Base-by-base conservation (phyloP, 148 eudicot species). In the Linanthus parryae region DNA sequence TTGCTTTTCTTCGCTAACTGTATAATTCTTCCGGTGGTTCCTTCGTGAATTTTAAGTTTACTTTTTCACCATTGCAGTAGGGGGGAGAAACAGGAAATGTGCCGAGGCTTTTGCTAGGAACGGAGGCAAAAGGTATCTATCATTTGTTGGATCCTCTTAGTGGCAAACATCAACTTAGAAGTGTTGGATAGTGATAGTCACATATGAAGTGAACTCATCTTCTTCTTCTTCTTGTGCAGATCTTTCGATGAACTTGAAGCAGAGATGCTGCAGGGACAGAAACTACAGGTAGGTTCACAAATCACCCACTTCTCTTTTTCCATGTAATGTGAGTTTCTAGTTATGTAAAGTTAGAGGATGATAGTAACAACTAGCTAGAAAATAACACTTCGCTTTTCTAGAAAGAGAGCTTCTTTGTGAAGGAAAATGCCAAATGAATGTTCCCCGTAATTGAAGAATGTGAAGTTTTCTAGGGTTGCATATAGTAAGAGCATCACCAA, bases 251-350 rank as follows among this genome's bases (percentile, higher is more conserved):
- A 88, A 65, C 82, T 92, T 68, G 99, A 92, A 77, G 82, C 78
- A 4, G 95, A 92, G 74, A 82, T 92, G 83, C 58, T 92, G 74
- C 78, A 82, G 64, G 99, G 99, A 40, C 99, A 92, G 68, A 92
- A 92, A 61, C 48, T 87, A 62, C 98, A 87, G 96, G 96, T 88
- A 71, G 36, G 38, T 29, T 16, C 43, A 34, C 1, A 46, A 13
- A 36, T 38, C 12, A n/a, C n/a, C n/a, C n/a, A n/a, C n/a, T n/a
- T n/a, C n/a, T n/a, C n/a, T n/a, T n/a, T n/a, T n/a, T n/a, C n/a
- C n/a, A n/a, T n/a, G n/a, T n/a, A n/a, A n/a, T n/a, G n/a, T n/a
- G n/a, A n/a, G n/a, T n/a, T n/a, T n/a, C n/a, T n/a, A n/a, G n/a
- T n/a, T n/a, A n/a, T n/a, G n/a, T n/a, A n/a, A n/a, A n/a, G n/a